phyloP scores from a whole-genome alignment of 345 rosid genomes.

The Acer saccharum region DNA sequence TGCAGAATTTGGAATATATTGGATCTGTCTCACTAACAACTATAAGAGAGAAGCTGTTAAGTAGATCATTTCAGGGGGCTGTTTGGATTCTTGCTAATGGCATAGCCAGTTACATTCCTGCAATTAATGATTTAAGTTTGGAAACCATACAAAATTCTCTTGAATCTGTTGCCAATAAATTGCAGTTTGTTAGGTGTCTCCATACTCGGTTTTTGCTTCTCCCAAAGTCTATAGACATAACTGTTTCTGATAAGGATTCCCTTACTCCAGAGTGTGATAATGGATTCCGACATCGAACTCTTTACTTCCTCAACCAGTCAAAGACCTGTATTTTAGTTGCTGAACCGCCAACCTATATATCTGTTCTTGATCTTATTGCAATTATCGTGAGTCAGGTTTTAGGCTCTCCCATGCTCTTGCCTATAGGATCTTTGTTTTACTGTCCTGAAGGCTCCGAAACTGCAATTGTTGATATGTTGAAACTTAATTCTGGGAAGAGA shows the following conservation, averaged over 20 bases:
- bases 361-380: conserved; percentile 74
- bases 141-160: conserved; percentile 53
- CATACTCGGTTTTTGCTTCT: conserved; percentile 74
- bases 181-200: conserved; percentile 74
- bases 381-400: conserved; percentile 78
- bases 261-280: conserved; percentile 66
- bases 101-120: conserved; percentile 34
- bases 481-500: conserved; percentile 58
- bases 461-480: conserved; percentile 52
- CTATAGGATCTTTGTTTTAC: conserved; percentile 70
- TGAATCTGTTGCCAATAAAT: conserved; percentile 54
- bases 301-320: conserved; percentile 59
- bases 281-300: conserved; percentile 57
- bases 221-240: conserved; percentile 65
- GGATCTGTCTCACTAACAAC: conserved; percentile 57
- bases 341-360: conserved; percentile 76
- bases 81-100: conserved; percentile 58
- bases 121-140: conserved; percentile 36
- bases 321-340: conserved; percentile 68
- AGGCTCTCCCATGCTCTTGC: conserved; percentile 70
- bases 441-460: conserved; percentile 83
- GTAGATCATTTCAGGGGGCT: conserved; percentile 71
- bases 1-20: conserved; percentile 57
- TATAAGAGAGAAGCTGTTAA: conserved; percentile 57
- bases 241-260: conserved; percentile 55